These are phyloP conservation scores for Ascochyta rabiei DNA, from an alignment of 2,329 filamentous ascomycete genomes.

Conservation along the genomic window DNA sequence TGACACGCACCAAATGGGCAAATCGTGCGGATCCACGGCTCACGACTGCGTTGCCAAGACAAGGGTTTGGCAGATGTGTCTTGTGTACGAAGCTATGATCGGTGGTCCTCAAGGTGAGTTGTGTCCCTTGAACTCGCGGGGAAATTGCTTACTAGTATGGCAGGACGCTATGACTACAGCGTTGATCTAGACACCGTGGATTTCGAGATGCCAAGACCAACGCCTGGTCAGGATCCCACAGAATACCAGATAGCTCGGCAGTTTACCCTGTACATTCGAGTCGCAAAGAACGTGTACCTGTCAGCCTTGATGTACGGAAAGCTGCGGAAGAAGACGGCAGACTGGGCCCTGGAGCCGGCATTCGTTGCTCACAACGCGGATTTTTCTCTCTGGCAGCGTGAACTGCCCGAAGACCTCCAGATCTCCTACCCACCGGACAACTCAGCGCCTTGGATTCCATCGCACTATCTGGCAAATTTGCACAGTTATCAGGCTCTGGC, in stretches of 20 bases:
- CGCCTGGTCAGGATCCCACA: slow-evolving; percentile 71
- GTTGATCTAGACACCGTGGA: slow-evolving; percentile 79
- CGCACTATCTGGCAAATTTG: slow-evolving; percentile 86
- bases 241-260: slow-evolving; percentile 83
- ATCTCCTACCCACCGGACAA: slow-evolving; percentile 79
- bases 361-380: slow-evolving; percentile 79
- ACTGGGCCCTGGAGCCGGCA: slow-evolving; percentile 86
- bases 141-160: slow-evolving; percentile 11
- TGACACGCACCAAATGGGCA: slow-evolving; percentile 75
- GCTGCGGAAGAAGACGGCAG: slow-evolving; percentile 75
- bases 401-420: slow-evolving; percentile 78
- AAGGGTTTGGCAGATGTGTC: slow-evolving; percentile 86
- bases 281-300: slow-evolving; percentile 77
- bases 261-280: slow-evolving; percentile 79
- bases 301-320: slow-evolving; percentile 78
- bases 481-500: slow-evolving; percentile 88
- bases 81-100: slow-evolving; percentile 88
- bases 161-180: slow-evolving; percentile 74
- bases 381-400: slow-evolving; percentile 76
- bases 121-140: too few relatives aligned
- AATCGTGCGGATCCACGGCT: slow-evolving; percentile 69
- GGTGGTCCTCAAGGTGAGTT: slow-evolving; percentile 84
- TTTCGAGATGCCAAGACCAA: slow-evolving; percentile 67
- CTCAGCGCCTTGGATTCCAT: slow-evolving; percentile 81
- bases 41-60: slow-evolving; percentile 84